Conservation (phyloP, 2,329 filamentous ascomycete genomes). For the Cladorrhinum sp. region DNA sequence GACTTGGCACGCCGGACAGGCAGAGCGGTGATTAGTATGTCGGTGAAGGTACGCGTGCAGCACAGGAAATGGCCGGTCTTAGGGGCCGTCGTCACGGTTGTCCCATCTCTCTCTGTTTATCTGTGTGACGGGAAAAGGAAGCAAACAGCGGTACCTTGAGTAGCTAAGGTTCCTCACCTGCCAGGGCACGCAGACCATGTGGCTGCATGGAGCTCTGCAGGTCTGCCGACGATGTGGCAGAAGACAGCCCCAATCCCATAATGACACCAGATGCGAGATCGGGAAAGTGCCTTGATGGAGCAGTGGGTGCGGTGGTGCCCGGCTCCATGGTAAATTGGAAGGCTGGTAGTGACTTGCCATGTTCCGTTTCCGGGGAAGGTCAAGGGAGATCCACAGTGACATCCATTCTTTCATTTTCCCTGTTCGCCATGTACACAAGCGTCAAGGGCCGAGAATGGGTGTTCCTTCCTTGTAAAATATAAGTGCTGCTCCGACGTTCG, state of each 20-base stretch:
- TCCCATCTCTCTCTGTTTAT: too few species aligned
- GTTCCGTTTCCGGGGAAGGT: neutral
- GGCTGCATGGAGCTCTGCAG: constrained; percentile 7
- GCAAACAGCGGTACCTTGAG: constrained; percentile 2
- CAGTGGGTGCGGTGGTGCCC: neutral
- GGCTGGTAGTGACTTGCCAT: neutral
- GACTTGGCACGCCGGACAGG: neutral
- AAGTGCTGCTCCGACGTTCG: constrained; percentile 10
- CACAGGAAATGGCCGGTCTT: too few species aligned
- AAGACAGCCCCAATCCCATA: constrained; percentile 10
- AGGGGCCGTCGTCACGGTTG: neutral
- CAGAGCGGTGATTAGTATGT: neutral
- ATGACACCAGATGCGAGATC: constrained; percentile 3
- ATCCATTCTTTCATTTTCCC: neutral
- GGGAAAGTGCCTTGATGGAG: constrained; percentile 3
- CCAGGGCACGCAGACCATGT: neutral
- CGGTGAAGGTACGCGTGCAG: neutral
- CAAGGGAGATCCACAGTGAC: neutral
- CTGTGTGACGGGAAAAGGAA: too few species aligned
- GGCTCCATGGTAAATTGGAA: constrained; percentile 3
- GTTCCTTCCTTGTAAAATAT: constrained; percentile 19
- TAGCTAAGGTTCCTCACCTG: neutral
- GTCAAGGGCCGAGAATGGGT: neutral
- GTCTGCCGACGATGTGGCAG: constrained; percentile 17
- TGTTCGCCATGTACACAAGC: neutral